Conservation (phyloP, 1,139 yeast species). For the Candida gigantensis region DNA sequence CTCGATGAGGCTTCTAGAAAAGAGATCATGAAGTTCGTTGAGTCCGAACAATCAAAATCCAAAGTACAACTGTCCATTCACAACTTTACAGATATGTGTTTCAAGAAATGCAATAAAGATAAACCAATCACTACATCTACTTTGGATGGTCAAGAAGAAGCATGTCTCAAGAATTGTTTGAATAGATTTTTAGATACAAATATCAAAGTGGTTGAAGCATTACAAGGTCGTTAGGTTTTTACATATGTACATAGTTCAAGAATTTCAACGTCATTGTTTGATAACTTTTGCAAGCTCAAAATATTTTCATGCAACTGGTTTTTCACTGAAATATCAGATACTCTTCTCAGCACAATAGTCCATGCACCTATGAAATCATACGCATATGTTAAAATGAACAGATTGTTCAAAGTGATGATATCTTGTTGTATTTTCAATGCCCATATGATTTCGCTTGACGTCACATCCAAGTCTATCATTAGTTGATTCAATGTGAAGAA, state of each 20-base stretch:
- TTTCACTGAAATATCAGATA: background rate
- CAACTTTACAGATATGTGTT: slow-evolving; percentile 86
- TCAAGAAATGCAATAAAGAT: slow-evolving; percentile 73
- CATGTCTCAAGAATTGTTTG: slow-evolving; percentile 78
- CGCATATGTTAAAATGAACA: slow-evolving; percentile 27
- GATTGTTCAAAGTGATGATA: slow-evolving; percentile 21
- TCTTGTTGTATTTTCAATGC: slow-evolving; percentile 22
- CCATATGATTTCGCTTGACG: slow-evolving; percentile 11
- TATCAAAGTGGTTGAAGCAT: slow-evolving; percentile 71
- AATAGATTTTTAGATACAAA: slow-evolving; percentile 87
- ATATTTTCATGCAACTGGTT: slow-evolving; percentile 11
- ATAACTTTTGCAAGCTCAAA: slow-evolving; percentile 5
- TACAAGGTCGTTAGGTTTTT: slow-evolving; percentile 33
- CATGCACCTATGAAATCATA: slow-evolving; percentile 39
- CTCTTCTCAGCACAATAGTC: slow-evolving; percentile 20
- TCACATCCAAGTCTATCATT: slow-evolving; percentile 25
- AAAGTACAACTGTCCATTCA: slow-evolving; percentile 87
- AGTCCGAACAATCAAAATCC: slow-evolving; percentile 81
- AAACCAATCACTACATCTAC: slow-evolving; percentile 50
- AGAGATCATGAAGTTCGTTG: slow-evolving; percentile 75
- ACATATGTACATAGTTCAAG: slow-evolving; percentile 10
- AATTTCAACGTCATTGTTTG: slow-evolving; percentile 7
- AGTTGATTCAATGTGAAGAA: slow-evolving; percentile 32
- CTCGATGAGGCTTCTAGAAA: slow-evolving; percentile 72
- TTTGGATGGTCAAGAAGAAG: slow-evolving; percentile 61